Evolutionary conservation across 371 early-diverging fungal genomes (phyloP), one percentile per base, ranked within the genome.

Genomic region (Mortierella sp.): DNA sequence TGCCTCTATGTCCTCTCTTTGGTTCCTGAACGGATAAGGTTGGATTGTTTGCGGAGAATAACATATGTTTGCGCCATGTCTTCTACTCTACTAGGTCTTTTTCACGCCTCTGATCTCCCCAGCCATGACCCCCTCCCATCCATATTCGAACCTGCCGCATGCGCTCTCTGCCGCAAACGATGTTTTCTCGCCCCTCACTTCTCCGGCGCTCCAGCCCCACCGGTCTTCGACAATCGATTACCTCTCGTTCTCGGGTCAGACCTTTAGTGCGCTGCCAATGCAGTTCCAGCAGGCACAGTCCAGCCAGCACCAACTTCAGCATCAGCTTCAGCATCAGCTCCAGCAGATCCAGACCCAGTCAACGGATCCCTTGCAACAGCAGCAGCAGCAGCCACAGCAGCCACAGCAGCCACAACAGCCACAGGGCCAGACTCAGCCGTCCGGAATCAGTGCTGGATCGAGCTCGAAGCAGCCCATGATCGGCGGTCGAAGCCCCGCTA

Each of bases 21-120:
- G n/a, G n/a, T n/a, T n/a, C n/a, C n/a, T 46, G 47, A 18, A 60
- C 60, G 23, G 21, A 16, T 0, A 5, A 19, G 37, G 9, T 44
- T 66, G 52, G 16, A 66, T 52, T 26, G 11, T 43, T 60, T 37
- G 37, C 50, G 16, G n/a, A 58, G 15, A 48, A 46, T 62, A 48
- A 61, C 43, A 4, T 61, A 6, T 25, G 19, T 45, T 16, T 61
- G 51, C 30, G 19, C 19, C 57, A 52, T 62, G 44, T 26, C 26
- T 51, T 50, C 25, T 52, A 30, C 43, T 48, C 28, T n/a, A n/a
- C n/a, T 67, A 88, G 89, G 86, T 85, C 50, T 87, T 87, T 70
- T 86, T 89, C 37, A 91, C 91, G 12, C 93, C 93, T 0, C 73
- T 92, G 30, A 88, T 90, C 48, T 92, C 93, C 7, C 91, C 93